Evolutionary conservation across 129 eudicot species (phyloP), one percentile per base, ranked within the genome.

Genomic region (Daucus carota): DNA sequence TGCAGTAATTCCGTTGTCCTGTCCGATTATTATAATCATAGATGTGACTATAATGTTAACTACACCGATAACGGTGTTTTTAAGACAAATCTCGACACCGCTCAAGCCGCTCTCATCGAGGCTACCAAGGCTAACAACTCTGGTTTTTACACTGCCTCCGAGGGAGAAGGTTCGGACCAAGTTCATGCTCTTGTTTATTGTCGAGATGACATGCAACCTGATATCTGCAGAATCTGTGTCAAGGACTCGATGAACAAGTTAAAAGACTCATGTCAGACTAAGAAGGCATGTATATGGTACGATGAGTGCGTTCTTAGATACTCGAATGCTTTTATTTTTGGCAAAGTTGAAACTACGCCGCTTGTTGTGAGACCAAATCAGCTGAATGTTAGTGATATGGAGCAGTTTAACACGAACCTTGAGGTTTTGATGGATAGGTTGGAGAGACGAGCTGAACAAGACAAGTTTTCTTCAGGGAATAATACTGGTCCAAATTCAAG

Each of bases 181-280:
- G 89, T 66, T 74, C 46, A 87, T 50, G 85, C 76, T 12, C 10
- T 76, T 18, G 80, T 31, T 22, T 83, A 85, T 40, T 88, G 87
- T 34, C 17, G 88, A 70, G 83, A 75, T 28, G 88, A 84, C 26
- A 29, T 78, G 15, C 44, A 70, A 7, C 83, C 74, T 0, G 67
- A 77, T 5, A 40, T 28, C 14, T 84, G 88, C 63, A 70, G 78
- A 7, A 59, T 44, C 24, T 77, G 87, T 52, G 45, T 84, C 17
- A 41, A 75, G 22, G 75, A 72, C 28, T 50, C 83, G 18, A 66
- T 32, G 11, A 40, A 6, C 1, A 41, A 4, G 7, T 36, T 75
- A 18, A 48, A 54, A 14, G 36, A 26, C 15, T 6, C 22, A 13
- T 52, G 79, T 45, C 66, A 7, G 17, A 42, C 36, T 17, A 84